Evolutionary conservation across 2,329 filamentous ascomycete species (phyloP), one percentile per base, ranked within the genome.

Genomic region (Fusarium tanahbumbuense): DNA sequence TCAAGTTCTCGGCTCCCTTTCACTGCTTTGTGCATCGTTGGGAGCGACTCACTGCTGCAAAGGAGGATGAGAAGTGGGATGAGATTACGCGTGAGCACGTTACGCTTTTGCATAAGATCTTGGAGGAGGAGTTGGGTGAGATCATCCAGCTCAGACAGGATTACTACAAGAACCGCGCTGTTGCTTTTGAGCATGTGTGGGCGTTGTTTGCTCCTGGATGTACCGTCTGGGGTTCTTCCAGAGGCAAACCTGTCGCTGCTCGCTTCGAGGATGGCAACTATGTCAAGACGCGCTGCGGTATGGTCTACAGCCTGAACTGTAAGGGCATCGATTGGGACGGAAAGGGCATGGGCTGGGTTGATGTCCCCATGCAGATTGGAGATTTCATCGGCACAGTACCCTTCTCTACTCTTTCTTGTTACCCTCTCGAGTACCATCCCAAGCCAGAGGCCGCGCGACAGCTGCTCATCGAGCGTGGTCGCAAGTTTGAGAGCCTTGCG

Each of bases 21-120:
- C 81, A 86, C 69, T 87, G 88, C 0, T 87, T 93, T 50, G 87
- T 92, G 42, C 89, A 93, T 77, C 85, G 90, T 32, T 92, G 89
- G 89, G 79, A 82, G 3, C 73, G 80, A 9, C 82, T 89, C 40
- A 70, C 76, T 12, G 75, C 79, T 6, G 81, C 82, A 25, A 78
- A 82, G 45, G 74, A 83, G 12, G 80, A 82, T 32, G 71, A 81
- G 10, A 74, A 79, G 3, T 77, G 81, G 34, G 84, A 88, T 18
- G 71, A 70, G 1, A 32, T 60, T 20, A 84, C 83, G 3, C 83
- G 81, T 47, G 77, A 82, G 30, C 85, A 88, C 67, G 73, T 87
- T 4, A 72, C 79, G 9, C 73, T 88, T 0, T 76, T 89, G 12
- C 79, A 82, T 64, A 78, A 79, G 30, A 81, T 85, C 22, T 77